Evolutionary conservation across 1,139 yeast species (phyloP).

Genomic region (Candida frijolesensis): DNA sequence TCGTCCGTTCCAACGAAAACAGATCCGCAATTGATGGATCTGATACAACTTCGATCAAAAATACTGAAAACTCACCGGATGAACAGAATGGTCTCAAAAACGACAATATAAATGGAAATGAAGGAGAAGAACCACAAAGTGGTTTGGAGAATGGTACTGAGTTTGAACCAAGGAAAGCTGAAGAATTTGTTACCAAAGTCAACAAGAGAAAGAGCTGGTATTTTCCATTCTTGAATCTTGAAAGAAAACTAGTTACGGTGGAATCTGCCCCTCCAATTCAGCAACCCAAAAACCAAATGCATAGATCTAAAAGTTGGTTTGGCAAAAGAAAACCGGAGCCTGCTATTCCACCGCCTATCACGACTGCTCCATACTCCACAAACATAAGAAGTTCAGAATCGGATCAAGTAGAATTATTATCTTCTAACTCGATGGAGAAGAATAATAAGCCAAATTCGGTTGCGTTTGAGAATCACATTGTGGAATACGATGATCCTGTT

Average conservation of each 20-base stretch:
- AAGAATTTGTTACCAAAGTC: neutral
- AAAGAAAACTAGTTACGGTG: neutral
- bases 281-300: neutral
- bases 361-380: neutral
- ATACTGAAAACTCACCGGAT: neutral
- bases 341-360: neutral
- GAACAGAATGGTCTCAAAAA: neutral
- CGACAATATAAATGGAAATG: neutral
- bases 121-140: neutral
- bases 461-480: conserved; percentile 1
- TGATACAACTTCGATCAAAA: neutral
- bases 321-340: neutral
- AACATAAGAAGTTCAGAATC: conserved; percentile 5
- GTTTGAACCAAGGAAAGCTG: neutral
- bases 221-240: neutral
- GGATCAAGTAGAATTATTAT: conserved; percentile 10
- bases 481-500: conserved; percentile 10
- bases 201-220: conserved; percentile 1
- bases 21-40: neutral
- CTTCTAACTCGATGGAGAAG: conserved; percentile 8
- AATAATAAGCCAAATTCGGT: neutral
- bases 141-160: neutral
- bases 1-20: neutral
- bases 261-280: conserved; percentile 1
- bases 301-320: conserved; percentile 3